Evolutionary conservation across 371 early-diverging fungal species (phyloP), one percentile per base, ranked within the genome.

Genomic region (Blyttiomyces sp.): DNA sequence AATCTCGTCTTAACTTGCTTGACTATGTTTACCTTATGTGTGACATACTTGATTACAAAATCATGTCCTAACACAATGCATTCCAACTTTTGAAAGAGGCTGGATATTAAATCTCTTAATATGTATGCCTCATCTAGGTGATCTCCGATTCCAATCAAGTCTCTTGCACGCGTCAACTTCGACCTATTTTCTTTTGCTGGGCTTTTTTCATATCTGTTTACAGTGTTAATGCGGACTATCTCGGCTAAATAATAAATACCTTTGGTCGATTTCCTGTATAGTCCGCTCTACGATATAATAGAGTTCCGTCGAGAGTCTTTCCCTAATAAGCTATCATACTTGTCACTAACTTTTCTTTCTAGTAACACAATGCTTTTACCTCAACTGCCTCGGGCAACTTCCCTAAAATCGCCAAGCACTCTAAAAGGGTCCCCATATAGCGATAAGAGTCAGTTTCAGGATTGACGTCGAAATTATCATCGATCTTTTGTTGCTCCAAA

Each of bases 401-500:
- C 13, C 85, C 92, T 11, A 95, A 73, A 3, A 89, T 70, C 1
- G 81, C 74, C 11, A 96, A 75, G 30, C 91, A 81, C 70, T 94
- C 93, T 53, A 95, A 70, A 19, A 96, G 75, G 52, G 87, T 83
- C 66, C 88, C 87, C 57, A 95, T 89, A 62, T 92, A 93, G n/a
- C 86, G 85, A 66, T 84, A 89, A 6, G 95, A 93, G 61, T 96
- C 94, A 0, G 86, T 83, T 64, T 96, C 97, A 1, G 94, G 93
- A 58, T 77, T 74, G 2, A 51, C 9, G 17, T 73, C 77, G 0
- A 85, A 58, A 64, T 91, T 88, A 69, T 90, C 91, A 2, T 11
- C 39, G 13, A 39, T 39, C 39, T n/a, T 39, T 39, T 13, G 11
- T n/a, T n/a, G 39, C 39, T 11, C 39, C n/a, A n/a, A 39, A 13